Percentiles rank a stretch among this genome's conserved stretches.
These are phyloP conservation scores for Chenopodium album DNA, from an alignment of 148 eudicot species.

Conservation along the genomic window DNA sequence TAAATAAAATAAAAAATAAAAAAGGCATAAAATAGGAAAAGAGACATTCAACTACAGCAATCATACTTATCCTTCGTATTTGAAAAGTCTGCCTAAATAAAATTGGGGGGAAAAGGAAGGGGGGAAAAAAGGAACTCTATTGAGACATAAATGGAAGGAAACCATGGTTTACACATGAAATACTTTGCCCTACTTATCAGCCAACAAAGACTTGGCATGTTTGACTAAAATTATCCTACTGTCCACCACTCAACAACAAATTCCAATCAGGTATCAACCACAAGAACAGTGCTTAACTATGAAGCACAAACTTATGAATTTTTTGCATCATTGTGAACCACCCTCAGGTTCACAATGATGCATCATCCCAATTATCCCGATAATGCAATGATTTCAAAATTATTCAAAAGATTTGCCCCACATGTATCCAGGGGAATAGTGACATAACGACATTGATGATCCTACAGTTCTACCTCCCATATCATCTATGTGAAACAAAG, in stretches of 20 bases:
- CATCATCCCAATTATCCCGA: no score
- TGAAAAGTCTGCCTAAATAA: background rate
- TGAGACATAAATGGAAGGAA: background rate
- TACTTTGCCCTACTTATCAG: background rate
- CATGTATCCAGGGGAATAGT: no score
- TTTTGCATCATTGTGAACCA: background rate
- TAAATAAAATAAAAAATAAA: background rate
- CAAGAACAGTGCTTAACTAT: background rate
- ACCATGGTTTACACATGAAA: background rate
- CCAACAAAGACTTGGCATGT: background rate
- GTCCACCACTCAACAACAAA: background rate
- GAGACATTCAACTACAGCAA: background rate
- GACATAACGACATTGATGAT: no score
- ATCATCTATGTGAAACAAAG: no score
- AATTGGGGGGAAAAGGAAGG: no score
- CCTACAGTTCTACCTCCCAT: no score
- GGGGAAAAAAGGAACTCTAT: background rate
- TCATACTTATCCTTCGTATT: background rate
- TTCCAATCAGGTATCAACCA: background rate
- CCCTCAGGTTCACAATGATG: no score
- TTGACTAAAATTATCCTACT: background rate
- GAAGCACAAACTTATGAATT: background rate
- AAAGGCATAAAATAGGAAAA: background rate
- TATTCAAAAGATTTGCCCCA: background rate
- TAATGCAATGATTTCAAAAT: background rate